Conservation (phyloP, 2,329 filamentous ascomycete species). For the Blastomyces parvus region DNA sequence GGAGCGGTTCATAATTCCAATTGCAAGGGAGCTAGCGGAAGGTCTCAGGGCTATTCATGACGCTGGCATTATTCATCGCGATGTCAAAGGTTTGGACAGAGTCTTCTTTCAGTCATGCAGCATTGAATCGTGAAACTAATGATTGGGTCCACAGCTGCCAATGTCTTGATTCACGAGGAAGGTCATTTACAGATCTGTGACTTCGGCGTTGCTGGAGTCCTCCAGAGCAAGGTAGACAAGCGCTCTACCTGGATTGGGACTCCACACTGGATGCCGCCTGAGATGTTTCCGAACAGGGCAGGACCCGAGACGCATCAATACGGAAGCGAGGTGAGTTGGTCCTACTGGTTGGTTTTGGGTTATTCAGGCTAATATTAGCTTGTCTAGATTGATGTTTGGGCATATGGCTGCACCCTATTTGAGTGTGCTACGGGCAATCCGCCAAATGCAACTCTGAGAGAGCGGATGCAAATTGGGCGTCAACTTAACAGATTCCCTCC, state of each 20-base stretch:
- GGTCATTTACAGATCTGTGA: constrained; percentile 55
- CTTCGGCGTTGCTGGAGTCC: constrained; percentile 55
- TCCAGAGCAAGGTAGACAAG: constrained; percentile 52
- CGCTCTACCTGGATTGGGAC: constrained; percentile 57
- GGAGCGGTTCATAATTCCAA: constrained; percentile 54
- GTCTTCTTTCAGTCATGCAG: neutral
- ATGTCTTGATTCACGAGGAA: constrained; percentile 55
- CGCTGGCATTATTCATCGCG: constrained; percentile 56
- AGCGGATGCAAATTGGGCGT: constrained; percentile 40
- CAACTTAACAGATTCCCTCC: constrained; percentile 36
- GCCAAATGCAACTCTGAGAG: constrained; percentile 39
- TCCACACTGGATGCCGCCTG: constrained; percentile 58
- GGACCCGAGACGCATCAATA: constrained; percentile 34
- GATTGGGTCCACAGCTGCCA: constrained; percentile 40
- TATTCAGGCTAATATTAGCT: constrained; percentile 7
- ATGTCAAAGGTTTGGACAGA: constrained; percentile 47
- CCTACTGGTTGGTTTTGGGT: neutral
- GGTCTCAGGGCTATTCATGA: constrained; percentile 55
- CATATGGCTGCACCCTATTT: constrained; percentile 42
- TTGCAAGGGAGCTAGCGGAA: constrained; percentile 54
- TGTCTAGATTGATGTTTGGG: constrained; percentile 41
- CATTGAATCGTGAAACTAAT: constrained; percentile 1
- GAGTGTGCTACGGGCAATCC: constrained; percentile 43
- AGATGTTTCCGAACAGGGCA: constrained; percentile 40
- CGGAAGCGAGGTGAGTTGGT: constrained; percentile 35